Evolutionary conservation across 2,329 filamentous ascomycete species (phyloP).

Genomic region (Penicillium sp.): DNA sequence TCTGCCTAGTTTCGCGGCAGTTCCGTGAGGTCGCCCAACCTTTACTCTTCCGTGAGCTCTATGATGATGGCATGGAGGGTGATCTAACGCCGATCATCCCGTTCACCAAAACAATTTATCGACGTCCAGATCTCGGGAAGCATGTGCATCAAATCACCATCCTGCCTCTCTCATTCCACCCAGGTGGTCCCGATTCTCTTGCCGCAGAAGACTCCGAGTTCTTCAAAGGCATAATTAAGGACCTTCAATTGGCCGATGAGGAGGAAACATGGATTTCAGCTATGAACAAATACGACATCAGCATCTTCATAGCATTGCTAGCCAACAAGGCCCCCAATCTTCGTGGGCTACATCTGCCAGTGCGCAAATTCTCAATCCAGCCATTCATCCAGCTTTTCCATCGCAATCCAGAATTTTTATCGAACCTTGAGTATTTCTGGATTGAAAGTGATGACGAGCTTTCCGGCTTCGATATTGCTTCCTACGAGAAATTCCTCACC

Average conservation of each 20-base stretch:
- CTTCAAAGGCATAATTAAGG: slow-evolving; percentile 9
- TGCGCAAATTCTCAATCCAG: slow-evolving; percentile 4
- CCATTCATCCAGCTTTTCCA: slow-evolving; percentile 12
- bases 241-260: slow-evolving; percentile 13
- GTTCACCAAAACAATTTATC: slow-evolving; percentile 18
- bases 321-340: slow-evolving; percentile 23
- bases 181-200: not conserved
- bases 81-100: slow-evolving; percentile 5
- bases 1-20: slow-evolving; percentile 24
- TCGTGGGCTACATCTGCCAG: slow-evolving; percentile 15
- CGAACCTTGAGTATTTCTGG: slow-evolving; percentile 15
- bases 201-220: slow-evolving; percentile 4
- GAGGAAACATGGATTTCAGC: slow-evolving; percentile 19
- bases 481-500: slow-evolving; percentile 13
- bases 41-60: slow-evolving; percentile 21
- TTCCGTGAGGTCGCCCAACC: slow-evolving; percentile 26
- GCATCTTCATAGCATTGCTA: slow-evolving; percentile 18
- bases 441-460: slow-evolving; percentile 5
- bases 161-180: not conserved
- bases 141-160: slow-evolving; percentile 17
- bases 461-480: slow-evolving; percentile 10
- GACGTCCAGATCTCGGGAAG: slow-evolving; percentile 20
- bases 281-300: slow-evolving; percentile 11
- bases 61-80: slow-evolving; percentile 8
- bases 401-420: slow-evolving; percentile 15